Percentiles rank a stretch among this genome's conserved stretches.
Conservation (phyloP, 805 yeast genomes). For the Starmerella asiatica region DNA sequence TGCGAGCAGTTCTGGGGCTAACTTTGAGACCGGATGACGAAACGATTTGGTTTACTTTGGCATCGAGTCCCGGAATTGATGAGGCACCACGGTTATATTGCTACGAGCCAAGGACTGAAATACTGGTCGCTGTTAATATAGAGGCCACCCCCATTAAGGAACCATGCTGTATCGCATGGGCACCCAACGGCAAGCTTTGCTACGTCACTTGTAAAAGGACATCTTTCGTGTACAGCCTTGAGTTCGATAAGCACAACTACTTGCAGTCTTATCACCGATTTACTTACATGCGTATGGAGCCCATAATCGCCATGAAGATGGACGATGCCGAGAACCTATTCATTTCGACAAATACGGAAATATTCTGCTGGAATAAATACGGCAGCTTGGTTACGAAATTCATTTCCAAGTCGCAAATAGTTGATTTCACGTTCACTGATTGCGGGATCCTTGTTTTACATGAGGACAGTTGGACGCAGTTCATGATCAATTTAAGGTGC, state of each 20-base stretch:
- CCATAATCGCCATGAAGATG: background rate
- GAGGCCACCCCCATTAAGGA: background rate
- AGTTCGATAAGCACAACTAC: background rate
- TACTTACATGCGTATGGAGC: background rate
- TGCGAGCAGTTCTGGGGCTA: background rate
- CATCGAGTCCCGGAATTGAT: background rate
- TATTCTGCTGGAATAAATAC: conserved; percentile 3
- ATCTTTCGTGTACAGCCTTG: background rate
- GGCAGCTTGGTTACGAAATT: background rate
- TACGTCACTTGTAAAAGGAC: conserved; percentile 2
- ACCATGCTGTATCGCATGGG: background rate
- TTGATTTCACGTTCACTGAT: background rate
- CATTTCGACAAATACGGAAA: background rate
- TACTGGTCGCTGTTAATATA: background rate
- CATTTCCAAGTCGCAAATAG: background rate
- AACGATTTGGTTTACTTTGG: background rate
- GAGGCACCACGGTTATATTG: background rate
- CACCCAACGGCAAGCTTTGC: background rate
- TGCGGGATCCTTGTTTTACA: background rate
- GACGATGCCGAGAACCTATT: conserved; percentile 1
- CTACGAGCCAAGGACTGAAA: background rate
- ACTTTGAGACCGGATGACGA: background rate
- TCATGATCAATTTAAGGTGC: background rate
- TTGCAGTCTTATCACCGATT: background rate
- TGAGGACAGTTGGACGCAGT: background rate